Conservation (phyloP, 352 stramenopile species). For the Phytophthora foliorum region DNA sequence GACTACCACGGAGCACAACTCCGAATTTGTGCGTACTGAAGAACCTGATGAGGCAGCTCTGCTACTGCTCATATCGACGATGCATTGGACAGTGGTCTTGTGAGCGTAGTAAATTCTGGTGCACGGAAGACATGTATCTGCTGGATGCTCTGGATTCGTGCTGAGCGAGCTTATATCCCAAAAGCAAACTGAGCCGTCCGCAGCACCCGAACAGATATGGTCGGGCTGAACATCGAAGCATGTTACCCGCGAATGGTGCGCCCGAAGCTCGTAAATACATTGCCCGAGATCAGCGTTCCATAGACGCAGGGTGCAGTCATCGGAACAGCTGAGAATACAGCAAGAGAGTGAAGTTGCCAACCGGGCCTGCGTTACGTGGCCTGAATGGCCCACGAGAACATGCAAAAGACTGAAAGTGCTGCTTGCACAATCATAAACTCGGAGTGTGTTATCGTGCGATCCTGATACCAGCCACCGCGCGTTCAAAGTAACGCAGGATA, state of each 20-base stretch:
- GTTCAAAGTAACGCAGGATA: slow-evolving; percentile 64
- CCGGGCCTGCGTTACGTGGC: slow-evolving; percentile 67
- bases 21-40: slow-evolving; percentile 1
- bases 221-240: slow-evolving; percentile 41
- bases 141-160: slow-evolving; percentile 5
- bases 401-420: slow-evolving; percentile 53
- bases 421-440: slow-evolving; percentile 52
- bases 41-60: neutral
- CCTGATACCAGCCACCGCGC: slow-evolving; percentile 72
- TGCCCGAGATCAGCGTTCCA: slow-evolving; percentile 59
- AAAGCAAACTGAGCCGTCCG: slow-evolving; percentile 68
- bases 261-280: slow-evolving; percentile 50
- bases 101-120: slow-evolving; percentile 53
- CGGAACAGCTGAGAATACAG: slow-evolving; percentile 63
- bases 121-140: slow-evolving; percentile 22
- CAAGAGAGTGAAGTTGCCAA: slow-evolving; percentile 33
- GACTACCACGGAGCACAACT: slow-evolving; percentile 43
- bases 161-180: slow-evolving; percentile 47
- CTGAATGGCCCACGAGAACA: slow-evolving; percentile 56
- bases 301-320: slow-evolving; percentile 68
- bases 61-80: slow-evolving; percentile 37
- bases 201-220: slow-evolving; percentile 65
- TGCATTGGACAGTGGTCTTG: slow-evolving; percentile 63
- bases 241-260: slow-evolving; percentile 62
- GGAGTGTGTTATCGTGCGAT: slow-evolving; percentile 71